phyloP scores from a whole-genome alignment of 164 flowering plant genomes.

The Nymphaea colorata region DNA sequence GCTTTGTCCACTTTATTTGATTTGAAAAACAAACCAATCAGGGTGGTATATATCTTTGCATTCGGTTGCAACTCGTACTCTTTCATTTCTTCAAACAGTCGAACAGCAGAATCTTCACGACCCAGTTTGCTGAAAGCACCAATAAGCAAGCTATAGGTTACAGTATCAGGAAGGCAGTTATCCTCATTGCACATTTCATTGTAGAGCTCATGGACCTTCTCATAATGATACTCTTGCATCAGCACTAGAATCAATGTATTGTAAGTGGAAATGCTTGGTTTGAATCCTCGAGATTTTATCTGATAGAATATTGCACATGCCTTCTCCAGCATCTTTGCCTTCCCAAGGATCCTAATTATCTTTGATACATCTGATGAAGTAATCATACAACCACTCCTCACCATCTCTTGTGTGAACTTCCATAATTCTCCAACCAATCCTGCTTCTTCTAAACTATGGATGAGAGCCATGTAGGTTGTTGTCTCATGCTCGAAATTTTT shows the following conservation, averaged over 20 bases:
- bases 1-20: constrained; percentile 51
- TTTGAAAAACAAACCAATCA: constrained; percentile 57
- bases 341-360: constrained; percentile 54
- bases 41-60: constrained; percentile 70
- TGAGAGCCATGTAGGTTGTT: constrained; percentile 64
- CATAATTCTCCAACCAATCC: constrained; percentile 63
- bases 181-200: constrained; percentile 85
- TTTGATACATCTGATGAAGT: constrained; percentile 54
- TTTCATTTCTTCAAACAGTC: constrained; percentile 86
- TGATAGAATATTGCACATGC: constrained; percentile 76
- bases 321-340: constrained; percentile 78
- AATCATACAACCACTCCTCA: constrained; percentile 33
- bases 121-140: constrained; percentile 54
- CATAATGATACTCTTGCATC: constrained; percentile 72
- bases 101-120: constrained; percentile 59
- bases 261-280: constrained; percentile 51
- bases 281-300: constrained; percentile 56
- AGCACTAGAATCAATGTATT: constrained; percentile 67
- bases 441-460: constrained; percentile 61
- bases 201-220: constrained; percentile 81
- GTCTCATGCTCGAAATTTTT: constrained; percentile 66
- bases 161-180: constrained; percentile 63
- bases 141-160: constrained; percentile 71
- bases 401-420: constrained; percentile 79
- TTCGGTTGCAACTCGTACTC: constrained; percentile 74